A percentile compares a stretch with the other conserved stretches of the same genome.
Evolutionary conservation across 371 early-diverging fungal species (phyloP).

Genomic region (Vairimorpha apis): DNA sequence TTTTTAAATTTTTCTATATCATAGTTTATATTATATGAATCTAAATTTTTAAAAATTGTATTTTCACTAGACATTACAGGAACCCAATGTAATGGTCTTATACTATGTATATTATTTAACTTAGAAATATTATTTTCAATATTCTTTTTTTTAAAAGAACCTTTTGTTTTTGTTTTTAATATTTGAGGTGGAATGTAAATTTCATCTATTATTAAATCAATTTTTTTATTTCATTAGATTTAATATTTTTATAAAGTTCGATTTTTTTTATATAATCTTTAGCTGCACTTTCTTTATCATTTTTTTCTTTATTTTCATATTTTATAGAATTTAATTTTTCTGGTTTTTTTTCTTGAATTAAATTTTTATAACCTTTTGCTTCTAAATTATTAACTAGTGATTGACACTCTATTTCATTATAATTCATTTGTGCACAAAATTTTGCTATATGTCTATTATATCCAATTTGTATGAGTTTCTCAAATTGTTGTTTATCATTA

Average conservation of each 20-base stretch:
- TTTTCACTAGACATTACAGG: conserved; percentile 13
- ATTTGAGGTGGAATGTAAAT: neutral
- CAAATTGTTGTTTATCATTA: conserved; percentile 9
- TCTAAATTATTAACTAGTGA: conserved; percentile 4
- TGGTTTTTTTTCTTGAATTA: conserved; percentile 1
- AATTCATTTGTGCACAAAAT: conserved; percentile 28
- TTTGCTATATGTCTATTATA: conserved; percentile 22
- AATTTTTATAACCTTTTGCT: conserved; percentile 15
- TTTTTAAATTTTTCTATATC: conserved; percentile 49
- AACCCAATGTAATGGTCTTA: conserved; percentile 38
- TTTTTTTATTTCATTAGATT: neutral
- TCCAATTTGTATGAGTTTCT: conserved; percentile 27
- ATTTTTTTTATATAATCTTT: neutral
- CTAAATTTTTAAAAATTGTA: conserved; percentile 44
- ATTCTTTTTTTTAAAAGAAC: conserved; percentile 9
- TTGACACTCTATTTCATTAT: conserved; percentile 1
- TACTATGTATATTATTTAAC: neutral
- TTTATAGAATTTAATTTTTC: neutral
- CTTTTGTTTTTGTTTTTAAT: neutral
- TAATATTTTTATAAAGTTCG: neutral
- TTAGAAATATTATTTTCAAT: neutral
- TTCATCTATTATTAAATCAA: conserved; percentile 4
- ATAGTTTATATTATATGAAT: conserved; percentile 2
- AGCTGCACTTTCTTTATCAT: neutral
- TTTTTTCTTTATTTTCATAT: neutral